Evolutionary conservation across 2,329 filamentous ascomycete species (phyloP).

Genomic region (Calonectria pauciramosa): DNA sequence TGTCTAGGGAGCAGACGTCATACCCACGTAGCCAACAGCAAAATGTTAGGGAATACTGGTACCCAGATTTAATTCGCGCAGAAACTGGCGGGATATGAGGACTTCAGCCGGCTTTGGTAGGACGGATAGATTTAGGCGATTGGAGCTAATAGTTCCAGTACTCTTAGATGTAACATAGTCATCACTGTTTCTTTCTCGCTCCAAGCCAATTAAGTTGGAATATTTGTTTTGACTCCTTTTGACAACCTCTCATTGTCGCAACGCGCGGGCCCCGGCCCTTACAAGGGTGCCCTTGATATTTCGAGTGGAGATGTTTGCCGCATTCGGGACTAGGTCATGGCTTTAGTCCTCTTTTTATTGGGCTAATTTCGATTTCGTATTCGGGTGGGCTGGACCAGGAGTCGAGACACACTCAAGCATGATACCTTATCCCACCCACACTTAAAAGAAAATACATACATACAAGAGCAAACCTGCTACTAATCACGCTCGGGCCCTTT

Average conservation of each 20-base stretch:
- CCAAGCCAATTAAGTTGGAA: not conserved
- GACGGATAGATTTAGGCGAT: not conserved
- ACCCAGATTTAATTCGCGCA: not conserved
- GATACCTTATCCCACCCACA: not conserved
- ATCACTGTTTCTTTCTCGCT: not conserved
- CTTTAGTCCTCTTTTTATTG: not conserved
- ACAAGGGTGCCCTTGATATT: not conserved
- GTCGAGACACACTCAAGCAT: not conserved
- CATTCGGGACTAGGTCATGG: not conserved
- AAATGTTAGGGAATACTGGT: not conserved
- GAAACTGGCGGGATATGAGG: not conserved
- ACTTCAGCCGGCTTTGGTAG: not conserved
- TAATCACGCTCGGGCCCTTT: not conserved
- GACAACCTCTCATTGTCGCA: not conserved
- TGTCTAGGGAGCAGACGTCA: not conserved
- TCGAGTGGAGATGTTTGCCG: not conserved
- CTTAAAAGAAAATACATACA: not conserved
- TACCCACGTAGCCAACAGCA: not conserved
- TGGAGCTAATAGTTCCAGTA: not conserved
- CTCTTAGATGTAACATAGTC: not conserved
- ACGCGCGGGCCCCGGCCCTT: not conserved
- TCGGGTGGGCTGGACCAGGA: not conserved
- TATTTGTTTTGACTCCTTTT: not conserved
- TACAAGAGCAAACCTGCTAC: not conserved
- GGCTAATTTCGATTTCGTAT: not conserved